Evolutionary conservation across 1,284 basidiomycete species (phyloP).

Genomic region (Pulveroboletus sp.): DNA sequence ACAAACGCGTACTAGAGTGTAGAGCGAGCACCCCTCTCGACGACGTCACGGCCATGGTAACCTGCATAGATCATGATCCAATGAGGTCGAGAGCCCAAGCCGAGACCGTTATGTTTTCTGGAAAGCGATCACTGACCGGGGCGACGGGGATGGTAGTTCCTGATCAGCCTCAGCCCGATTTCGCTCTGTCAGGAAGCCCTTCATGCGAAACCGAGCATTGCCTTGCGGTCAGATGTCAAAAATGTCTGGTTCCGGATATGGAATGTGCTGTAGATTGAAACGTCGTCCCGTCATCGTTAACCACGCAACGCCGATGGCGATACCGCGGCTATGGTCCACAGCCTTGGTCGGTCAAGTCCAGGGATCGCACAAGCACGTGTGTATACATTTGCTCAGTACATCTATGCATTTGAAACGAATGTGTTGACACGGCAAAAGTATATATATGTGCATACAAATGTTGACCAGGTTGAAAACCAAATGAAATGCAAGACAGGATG

Average conservation of each 20-base stretch:
- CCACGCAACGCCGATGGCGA: constrained; percentile 12
- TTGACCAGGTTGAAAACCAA: constrained; percentile 15
- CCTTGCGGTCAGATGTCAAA: constrained; percentile 8
- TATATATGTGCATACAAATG: constrained; percentile 31
- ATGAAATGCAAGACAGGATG: constrained; percentile 13
- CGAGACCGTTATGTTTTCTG: not conserved
- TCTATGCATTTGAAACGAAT: constrained; percentile 4
- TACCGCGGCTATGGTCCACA: constrained; percentile 13
- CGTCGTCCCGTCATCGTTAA: constrained; percentile 1
- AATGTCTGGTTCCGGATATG: constrained; percentile 23
- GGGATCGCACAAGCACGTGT: constrained; percentile 10
- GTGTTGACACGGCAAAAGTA: constrained; percentile 12
- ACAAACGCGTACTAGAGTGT: constrained; percentile 29
- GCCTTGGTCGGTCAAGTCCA: constrained; percentile 3
- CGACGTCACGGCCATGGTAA: constrained; percentile 28
- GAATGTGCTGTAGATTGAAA: constrained; percentile 30
- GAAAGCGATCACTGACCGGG: constrained; percentile 13
- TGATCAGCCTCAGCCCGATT: constrained; percentile 11
- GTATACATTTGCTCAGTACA: constrained; percentile 17
- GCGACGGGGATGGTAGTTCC: constrained; percentile 7
- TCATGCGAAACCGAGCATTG: constrained; percentile 19
- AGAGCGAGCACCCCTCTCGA: constrained; percentile 17
- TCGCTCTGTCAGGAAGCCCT: constrained; percentile 3
- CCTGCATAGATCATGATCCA: constrained; percentile 10
- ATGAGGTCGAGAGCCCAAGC: constrained; percentile 2